Base-by-base conservation (phyloP, 163 green algal species). In the Chlamydomonas reinhardtii region DNA sequence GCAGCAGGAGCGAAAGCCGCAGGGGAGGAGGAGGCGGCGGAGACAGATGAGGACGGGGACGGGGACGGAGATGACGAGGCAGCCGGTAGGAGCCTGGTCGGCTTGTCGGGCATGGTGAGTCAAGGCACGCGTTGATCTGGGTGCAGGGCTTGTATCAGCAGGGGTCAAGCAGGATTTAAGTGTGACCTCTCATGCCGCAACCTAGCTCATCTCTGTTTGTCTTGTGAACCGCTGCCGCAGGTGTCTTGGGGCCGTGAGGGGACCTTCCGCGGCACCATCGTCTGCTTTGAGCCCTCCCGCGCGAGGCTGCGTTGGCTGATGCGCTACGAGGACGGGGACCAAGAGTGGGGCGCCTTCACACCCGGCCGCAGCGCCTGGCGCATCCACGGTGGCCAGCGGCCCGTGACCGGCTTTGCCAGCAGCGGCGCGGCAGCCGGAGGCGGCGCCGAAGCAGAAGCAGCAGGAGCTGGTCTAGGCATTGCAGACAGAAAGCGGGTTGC, bases 261-360 rank as follows among this genome's bases (percentile, higher is more conserved):
- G 35, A 59, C 29, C 24, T 86, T 86, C 81, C 27, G 29, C 16
- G 81, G 81, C 81, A 74, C 71, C 70, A 80, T 86, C 37, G 66
- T 29, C 4, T 59, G 35, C 32, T 80, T 48, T 71, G 65, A 86
- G 52, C 81, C 81, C 15, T 0, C 9, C 19, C 61, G 37, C 24
- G 35, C 81, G 27, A 27, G 81, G 17, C 81, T 86, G 25, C 64
- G 54, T 31, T 86, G 81, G 81, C 81, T 79, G 14, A 80, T 86
- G 56, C 9, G 15, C 14, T 86, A 86, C 68, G 19, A 52, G 3
- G 78, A 85, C 66, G 78, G 78, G 52, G 74, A 85, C 78, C 52
- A 85, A 68, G 78, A 70, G 62, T 70, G 62, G 62, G 62, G 62
- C 62, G 62, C 62, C 0, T 12, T 70, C 24, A 34, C 29, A 12